Evolutionary conservation across 345 rosid species (phyloP).

Genomic region (Combretum micranthum): DNA sequence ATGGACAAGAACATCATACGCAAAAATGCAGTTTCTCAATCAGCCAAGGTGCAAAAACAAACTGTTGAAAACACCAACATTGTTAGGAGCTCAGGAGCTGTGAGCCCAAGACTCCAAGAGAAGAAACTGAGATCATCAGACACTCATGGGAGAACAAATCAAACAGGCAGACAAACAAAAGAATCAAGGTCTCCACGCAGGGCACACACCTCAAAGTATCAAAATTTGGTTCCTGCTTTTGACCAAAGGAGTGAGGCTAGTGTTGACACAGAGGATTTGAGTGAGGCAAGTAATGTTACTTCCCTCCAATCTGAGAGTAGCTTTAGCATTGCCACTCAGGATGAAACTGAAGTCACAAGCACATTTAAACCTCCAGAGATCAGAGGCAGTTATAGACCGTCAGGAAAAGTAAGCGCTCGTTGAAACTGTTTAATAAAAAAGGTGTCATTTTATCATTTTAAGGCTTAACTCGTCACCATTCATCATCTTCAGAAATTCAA

Average conservation of each 20-base stretch:
- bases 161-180: conserved; percentile 32
- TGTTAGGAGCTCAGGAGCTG: conserved; percentile 32
- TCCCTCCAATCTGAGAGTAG: conserved; percentile 52
- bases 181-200: conserved; percentile 39
- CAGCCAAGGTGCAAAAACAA: conserved; percentile 25
- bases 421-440: background rate
- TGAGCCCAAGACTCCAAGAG: conserved; percentile 41
- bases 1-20: conserved; percentile 10
- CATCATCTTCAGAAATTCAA: conserved; percentile 42
- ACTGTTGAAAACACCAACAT: conserved; percentile 23
- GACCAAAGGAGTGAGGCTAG: conserved; percentile 42
- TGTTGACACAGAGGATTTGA: conserved; percentile 40
- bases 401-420: conserved; percentile 30
- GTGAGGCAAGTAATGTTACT: conserved; percentile 27
- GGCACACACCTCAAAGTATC: conserved; percentile 27
- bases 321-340: conserved; percentile 39
- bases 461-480: conserved; percentile 16
- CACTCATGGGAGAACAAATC: conserved; percentile 34
- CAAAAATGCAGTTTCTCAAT: conserved; percentile 21
- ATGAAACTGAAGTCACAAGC: conserved; percentile 65
- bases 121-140: conserved; percentile 47
- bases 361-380: conserved; percentile 33
- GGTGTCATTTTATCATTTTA: background rate
- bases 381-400: conserved; percentile 18
- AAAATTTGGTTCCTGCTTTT: conserved; percentile 23